A percentile compares a stretch with the other conserved stretches of the same genome.
phyloP scores from a whole-genome alignment of 1,284 basidiomycete genomes.

The Flammula alnicola region DNA sequence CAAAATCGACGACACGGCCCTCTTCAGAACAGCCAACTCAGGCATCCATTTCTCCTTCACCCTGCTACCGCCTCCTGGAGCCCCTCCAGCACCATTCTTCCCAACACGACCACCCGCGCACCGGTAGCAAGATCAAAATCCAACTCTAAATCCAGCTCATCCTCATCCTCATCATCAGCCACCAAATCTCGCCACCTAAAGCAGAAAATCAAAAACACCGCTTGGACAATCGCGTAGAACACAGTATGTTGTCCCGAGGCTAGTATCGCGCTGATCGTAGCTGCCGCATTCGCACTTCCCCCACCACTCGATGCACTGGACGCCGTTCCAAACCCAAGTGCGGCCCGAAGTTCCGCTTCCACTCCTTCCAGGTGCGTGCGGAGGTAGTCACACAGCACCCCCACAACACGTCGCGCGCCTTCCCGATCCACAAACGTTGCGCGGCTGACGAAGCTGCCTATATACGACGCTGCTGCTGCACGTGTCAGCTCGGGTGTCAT shows the following conservation, averaged over 20 bases:
- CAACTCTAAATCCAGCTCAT: slow-evolving; percentile 38
- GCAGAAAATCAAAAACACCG: slow-evolving; percentile 97
- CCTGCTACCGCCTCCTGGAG: slow-evolving; percentile 18
- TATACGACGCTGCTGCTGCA: slow-evolving; percentile 89
- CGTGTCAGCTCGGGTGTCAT: slow-evolving; percentile 73
- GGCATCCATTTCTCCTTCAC: slow-evolving; percentile 82
- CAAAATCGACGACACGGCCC: slow-evolving; percentile 81
- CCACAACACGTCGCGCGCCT: slow-evolving; percentile 78
- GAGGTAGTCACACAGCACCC: slow-evolving; percentile 86
- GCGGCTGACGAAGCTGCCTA: slow-evolving; percentile 91
- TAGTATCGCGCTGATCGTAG: slow-evolving; percentile 32
- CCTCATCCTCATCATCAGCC: slow-evolving; percentile 59
- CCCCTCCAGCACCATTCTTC: slow-evolving; percentile 27
- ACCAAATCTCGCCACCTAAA: slow-evolving; percentile 94
- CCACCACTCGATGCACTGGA: not conserved
- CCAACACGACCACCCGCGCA: too few species aligned
- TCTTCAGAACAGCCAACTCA: slow-evolving; percentile 80
- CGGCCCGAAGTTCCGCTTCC: slow-evolving; percentile 52
- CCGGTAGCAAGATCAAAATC: slow-evolving; percentile 7
- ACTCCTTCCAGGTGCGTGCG: slow-evolving; percentile 75
- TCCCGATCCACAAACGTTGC: slow-evolving; percentile 85
- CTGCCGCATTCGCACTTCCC: slow-evolving; percentile 31
- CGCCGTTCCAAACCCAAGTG: slow-evolving; percentile 17
- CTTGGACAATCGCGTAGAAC: slow-evolving; percentile 94
- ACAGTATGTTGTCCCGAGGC: slow-evolving; percentile 63